Percentiles rank a stretch among this genome's conserved stretches.
phyloP scores from a whole-genome alignment of 352 stramenopile genomes.

The Phytopythium litorale region DNA sequence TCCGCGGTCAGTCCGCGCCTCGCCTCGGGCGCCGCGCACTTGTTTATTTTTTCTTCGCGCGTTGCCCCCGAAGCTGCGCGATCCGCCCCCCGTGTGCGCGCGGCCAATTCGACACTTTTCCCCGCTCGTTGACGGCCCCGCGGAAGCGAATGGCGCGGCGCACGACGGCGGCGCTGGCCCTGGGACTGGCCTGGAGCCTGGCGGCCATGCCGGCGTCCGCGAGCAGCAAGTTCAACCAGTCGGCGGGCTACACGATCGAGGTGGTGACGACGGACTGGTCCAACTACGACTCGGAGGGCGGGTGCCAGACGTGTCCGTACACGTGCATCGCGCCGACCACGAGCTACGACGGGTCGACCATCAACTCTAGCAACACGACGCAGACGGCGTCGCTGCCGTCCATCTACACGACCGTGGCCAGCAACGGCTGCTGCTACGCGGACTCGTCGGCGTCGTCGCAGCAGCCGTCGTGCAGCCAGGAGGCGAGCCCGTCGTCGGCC shows the following conservation, averaged over 20 bases:
- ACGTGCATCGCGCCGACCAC: constrained; percentile 73
- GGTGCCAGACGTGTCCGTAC: constrained; percentile 85
- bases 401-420: constrained; percentile 63
- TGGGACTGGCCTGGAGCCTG: constrained; percentile 15
- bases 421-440: constrained; percentile 84
- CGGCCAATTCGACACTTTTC: not conserved
- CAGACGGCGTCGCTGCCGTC: constrained; percentile 56
- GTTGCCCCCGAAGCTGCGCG: too few relatives aligned
- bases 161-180: constrained; percentile 3
- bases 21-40: not conserved
- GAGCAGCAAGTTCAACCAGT: constrained; percentile 65
- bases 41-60: constrained; percentile 1
- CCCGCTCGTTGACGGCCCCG: not conserved
- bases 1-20: not conserved
- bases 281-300: constrained; percentile 78
- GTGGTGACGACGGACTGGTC: constrained; percentile 73
- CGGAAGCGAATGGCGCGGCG: too few relatives aligned
- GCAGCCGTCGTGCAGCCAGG: constrained; percentile 50
- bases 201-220: constrained; percentile 14
- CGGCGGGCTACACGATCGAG: constrained; percentile 59
- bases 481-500: constrained; percentile 51
- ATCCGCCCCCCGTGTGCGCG: too few relatives aligned
- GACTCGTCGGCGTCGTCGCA: constrained; percentile 41
- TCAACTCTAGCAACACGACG: constrained; percentile 80
- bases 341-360: constrained; percentile 69